Evolutionary conservation across 495 filamentous ascomycete genomes (phyloP).

Genomic region (Ascobolus immersus): DNA sequence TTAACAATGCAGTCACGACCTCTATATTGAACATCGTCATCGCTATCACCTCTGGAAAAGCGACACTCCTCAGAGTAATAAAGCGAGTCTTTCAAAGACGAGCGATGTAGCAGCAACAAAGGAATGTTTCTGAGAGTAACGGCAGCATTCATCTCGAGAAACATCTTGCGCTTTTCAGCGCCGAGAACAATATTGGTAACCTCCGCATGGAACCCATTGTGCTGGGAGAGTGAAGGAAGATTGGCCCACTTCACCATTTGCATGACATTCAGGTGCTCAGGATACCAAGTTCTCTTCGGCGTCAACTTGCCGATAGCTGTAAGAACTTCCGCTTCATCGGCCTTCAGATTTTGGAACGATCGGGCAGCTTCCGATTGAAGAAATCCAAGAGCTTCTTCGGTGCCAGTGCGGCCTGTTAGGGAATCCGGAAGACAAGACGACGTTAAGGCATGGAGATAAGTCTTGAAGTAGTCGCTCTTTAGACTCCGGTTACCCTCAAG

Average conservation of each 20-base stretch:
- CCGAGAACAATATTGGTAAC: background rate
- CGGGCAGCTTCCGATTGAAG: constrained; percentile 24
- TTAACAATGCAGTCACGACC: background rate
- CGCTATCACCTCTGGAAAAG: background rate
- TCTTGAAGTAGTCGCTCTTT: constrained; percentile 27
- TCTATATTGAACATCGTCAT: background rate
- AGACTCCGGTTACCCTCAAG: constrained; percentile 27
- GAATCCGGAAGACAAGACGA: constrained; percentile 32
- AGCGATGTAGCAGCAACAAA: background rate
- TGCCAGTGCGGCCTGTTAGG: constrained; percentile 32
- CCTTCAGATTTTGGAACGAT: constrained; percentile 24
- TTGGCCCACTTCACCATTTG: constrained; percentile 25
- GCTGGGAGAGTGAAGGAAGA: constrained; percentile 26
- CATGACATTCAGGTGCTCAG: constrained; percentile 22
- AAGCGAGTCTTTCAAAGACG: too few relatives aligned
- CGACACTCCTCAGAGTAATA: background rate
- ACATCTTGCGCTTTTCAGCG: background rate
- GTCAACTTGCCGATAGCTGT: constrained; percentile 25
- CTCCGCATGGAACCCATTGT: constrained; percentile 21
- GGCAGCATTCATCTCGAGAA: too few relatives aligned
- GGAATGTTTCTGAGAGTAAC: too few relatives aligned
- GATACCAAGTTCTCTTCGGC: constrained; percentile 32
- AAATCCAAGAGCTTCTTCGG: constrained; percentile 30
- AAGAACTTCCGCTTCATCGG: constrained; percentile 20
- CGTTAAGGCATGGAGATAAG: constrained; percentile 37